Evolutionary conservation across 192 early-diverging fungal species (phyloP), one percentile per base, ranked within the genome.

Genomic region (Dissophora globulifera): DNA sequence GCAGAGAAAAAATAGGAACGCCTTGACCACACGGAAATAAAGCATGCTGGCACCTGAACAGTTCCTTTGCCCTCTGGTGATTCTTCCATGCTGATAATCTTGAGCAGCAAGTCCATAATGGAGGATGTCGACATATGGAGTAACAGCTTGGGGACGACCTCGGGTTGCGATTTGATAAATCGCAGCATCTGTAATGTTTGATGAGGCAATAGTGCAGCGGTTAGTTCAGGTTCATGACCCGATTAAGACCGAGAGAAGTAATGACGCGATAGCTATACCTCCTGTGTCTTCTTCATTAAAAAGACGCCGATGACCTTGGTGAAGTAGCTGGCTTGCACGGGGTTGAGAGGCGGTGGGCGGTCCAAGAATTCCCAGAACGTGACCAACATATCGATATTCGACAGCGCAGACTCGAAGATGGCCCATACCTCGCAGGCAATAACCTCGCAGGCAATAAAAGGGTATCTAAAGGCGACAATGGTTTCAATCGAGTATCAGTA

Each of bases 61-160:
- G 96, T 88, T 16, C 94, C 93, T 17, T 87, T 84, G 3, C 91
- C 95, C 67, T 94, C 92, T 12, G 92, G 88, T 17, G 94, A 82
- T 67, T 98, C 96, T 50, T 95, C 94, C 59, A 96, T 83, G 69
- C 93, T 95, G 59, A 98, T 92, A 16, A 98, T 85, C 64, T 95
- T 97, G 46, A 98, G 87, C 45, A 98, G 74, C 26, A 98, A 81
- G 68, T 98, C 96, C 56, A 93, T 93, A 41, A 97, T 92, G 1
- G 95, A 86, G 9, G 94, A 94, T 41, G 89, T 93, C 25, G 89
- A 89, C 74, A 98, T 86, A 71, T 98, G 96, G 48, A 78, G 81
- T 8, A 98, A 82, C 32, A 98, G 87, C 75, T 88, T 91, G 25
- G 72, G 62, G 1, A 97, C 86, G 16, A 94, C 89, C 50, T 92